These are phyloP conservation scores for Saturnispora serradocipensis DNA, from an alignment of 805 yeast genomes.

Conservation along the genomic window DNA sequence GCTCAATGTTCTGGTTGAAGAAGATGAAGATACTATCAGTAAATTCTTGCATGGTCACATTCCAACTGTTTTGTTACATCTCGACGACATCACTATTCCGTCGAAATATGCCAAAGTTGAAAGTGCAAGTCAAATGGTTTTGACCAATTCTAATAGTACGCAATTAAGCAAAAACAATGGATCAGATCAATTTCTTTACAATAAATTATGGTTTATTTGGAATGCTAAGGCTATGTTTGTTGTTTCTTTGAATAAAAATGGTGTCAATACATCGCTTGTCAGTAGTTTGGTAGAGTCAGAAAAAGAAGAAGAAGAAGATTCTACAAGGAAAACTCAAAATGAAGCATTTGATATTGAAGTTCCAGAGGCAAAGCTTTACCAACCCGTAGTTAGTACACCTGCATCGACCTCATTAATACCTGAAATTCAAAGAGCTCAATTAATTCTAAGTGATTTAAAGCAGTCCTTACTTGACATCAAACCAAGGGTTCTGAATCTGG, in stretches of 20 bases:
- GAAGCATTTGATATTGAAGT: neutral
- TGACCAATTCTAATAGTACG: neutral
- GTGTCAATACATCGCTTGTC: conserved; percentile 11
- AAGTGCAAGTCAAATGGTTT: conserved; percentile 1
- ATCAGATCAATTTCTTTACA: conserved; percentile 8
- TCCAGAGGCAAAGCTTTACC: conserved; percentile 2
- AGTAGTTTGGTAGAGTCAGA: conserved; percentile 2
- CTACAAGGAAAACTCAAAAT: neutral
- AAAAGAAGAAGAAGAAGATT: conserved; percentile 6
- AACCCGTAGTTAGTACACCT: neutral
- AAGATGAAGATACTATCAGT: conserved; percentile 14
- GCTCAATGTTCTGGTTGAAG: conserved; percentile 16
- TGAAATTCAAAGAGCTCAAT: conserved; percentile 7
- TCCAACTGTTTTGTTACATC: conserved; percentile 17
- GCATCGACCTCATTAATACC: conserved; percentile 2
- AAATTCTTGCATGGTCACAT: conserved; percentile 12
- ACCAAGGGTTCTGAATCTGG: conserved; percentile 8
- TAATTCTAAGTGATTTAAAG: conserved; percentile 11
- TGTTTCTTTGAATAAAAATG: conserved; percentile 7
- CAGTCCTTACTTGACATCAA: conserved; percentile 4
- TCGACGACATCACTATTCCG: conserved; percentile 15
- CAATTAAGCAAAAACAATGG: neutral
- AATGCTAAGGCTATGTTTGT: conserved; percentile 16
- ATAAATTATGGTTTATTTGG: conserved; percentile 21
- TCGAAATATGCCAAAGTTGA: neutral